Conservation (phyloP, 2,329 filamentous ascomycete genomes). For the Coniochaeta sp. region DNA sequence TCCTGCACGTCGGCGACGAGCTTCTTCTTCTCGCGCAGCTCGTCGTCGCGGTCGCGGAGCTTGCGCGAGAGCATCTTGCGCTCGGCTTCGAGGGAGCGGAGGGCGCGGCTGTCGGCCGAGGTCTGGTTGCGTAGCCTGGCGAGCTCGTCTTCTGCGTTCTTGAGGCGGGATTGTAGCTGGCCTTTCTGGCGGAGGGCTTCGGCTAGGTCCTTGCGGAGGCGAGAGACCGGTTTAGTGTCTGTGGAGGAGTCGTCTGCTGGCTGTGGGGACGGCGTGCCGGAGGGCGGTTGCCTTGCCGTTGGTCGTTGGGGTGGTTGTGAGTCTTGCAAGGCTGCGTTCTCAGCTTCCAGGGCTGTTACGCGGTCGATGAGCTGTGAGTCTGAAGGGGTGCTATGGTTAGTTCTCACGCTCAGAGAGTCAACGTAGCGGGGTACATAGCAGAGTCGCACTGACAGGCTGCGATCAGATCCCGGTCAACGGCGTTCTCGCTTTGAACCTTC, state of each 20-base stretch:
- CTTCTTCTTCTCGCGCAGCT: constrained; percentile 75
- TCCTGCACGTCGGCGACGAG: constrained; percentile 85
- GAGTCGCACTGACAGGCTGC: constrained; percentile 56
- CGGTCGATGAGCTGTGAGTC: constrained; percentile 61
- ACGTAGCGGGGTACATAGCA: too few species aligned
- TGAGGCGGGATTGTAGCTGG: constrained; percentile 57
- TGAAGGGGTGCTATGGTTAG: constrained; percentile 20
- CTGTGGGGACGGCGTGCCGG: constrained; percentile 11
- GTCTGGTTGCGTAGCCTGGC: constrained; percentile 52
- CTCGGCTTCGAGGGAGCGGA: constrained; percentile 57
- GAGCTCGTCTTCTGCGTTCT: constrained; percentile 52
- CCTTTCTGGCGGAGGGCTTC: constrained; percentile 69
- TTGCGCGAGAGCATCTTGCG: constrained; percentile 54
- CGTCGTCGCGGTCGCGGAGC: constrained; percentile 75
- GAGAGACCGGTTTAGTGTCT: constrained; percentile 22
- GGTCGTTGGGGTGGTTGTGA: constrained; percentile 5
- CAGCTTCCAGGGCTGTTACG: constrained; percentile 53
- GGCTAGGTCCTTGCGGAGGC: constrained; percentile 62
- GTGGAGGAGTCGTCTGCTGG: constrained; percentile 6
- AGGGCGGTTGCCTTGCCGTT: constrained; percentile 15
- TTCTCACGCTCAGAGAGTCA: too few species aligned
- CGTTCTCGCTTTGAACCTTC: constrained; percentile 60
- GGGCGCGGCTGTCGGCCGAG: constrained; percentile 49
- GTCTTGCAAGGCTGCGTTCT: constrained; percentile 32
- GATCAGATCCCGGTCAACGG: constrained; percentile 59